Conservation (phyloP, 805 yeast genomes). For the Starmerella apis region DNA sequence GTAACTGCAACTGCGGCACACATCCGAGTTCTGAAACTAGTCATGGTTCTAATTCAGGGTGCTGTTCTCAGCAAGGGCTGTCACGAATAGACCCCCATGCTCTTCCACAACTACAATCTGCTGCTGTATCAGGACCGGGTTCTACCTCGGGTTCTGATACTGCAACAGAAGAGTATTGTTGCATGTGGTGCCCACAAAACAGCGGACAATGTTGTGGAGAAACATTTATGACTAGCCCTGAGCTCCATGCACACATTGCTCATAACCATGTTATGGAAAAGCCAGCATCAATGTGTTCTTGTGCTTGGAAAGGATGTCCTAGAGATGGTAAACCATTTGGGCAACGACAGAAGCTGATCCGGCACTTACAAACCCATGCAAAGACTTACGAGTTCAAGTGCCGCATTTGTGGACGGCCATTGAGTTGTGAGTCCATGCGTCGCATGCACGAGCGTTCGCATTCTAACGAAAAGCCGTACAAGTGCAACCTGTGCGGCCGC, state of each 20-base stretch:
- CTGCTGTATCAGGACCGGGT: background rate
- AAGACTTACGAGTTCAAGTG: conserved; percentile 73
- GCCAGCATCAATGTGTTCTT: conserved; percentile 47
- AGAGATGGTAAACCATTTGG: conserved; percentile 51
- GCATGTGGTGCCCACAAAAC: conserved; percentile 15
- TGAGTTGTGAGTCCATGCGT: conserved; percentile 69
- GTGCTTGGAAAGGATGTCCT: conserved; percentile 71
- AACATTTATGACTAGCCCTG: conserved; percentile 44
- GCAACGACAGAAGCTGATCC: conserved; percentile 73
- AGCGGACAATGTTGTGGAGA: conserved; percentile 39
- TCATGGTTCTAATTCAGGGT: background rate
- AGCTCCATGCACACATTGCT: conserved; percentile 61
- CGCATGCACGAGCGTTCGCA: conserved; percentile 76
- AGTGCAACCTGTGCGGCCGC: conserved; percentile 64
- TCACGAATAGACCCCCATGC: conserved; percentile 12
- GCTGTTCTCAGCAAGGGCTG: background rate
- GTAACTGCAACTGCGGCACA: background rate
- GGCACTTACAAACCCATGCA: conserved; percentile 86
- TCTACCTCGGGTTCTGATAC: background rate
- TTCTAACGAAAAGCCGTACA: conserved; percentile 80
- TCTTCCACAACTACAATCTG: conserved; percentile 12
- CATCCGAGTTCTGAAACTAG: background rate
- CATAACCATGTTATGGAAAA: conserved; percentile 53
- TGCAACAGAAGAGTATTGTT: conserved; percentile 3
- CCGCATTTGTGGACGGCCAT: conserved; percentile 51